phyloP scores from a whole-genome alignment of 441 rosid species.

The Pelargonium cotyledonis region DNA sequence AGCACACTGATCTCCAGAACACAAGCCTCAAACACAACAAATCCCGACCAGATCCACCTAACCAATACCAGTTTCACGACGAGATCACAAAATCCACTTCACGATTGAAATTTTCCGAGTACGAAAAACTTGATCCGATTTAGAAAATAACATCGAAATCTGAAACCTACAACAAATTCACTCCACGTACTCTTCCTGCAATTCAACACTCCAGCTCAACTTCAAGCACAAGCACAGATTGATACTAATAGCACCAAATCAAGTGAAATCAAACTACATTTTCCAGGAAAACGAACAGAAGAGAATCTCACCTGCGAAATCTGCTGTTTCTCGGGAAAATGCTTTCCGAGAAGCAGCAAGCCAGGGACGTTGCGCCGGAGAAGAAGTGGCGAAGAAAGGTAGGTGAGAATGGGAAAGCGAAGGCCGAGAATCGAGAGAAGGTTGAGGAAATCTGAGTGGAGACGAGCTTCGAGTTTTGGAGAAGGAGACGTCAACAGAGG shows the following conservation, averaged over 20 bases:
- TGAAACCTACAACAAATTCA: background rate
- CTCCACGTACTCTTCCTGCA: background rate
- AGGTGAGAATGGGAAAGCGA: too few species aligned
- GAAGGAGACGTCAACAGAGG: too few species aligned
- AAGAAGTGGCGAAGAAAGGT: background rate
- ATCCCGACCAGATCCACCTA: background rate
- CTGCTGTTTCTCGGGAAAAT: background rate
- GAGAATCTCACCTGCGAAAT: background rate
- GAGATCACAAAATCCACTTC: background rate
- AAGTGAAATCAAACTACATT: background rate
- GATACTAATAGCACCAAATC: background rate
- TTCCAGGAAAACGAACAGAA: background rate
- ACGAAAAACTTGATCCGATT: background rate
- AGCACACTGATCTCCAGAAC: background rate
- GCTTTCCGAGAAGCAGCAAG: background rate
- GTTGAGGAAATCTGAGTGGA: too few species aligned
- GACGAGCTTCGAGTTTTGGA: too few species aligned
- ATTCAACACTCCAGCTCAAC: background rate
- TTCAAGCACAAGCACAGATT: background rate
- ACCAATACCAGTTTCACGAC: background rate
- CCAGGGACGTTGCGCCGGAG: too few species aligned
- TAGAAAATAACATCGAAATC: background rate
- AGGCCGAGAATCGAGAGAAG: too few species aligned
- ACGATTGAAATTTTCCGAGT: background rate
- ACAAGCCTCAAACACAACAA: background rate